Conservation (phyloP, 2,329 filamentous ascomycete genomes). For the Aspergillus novofumigatus region DNA sequence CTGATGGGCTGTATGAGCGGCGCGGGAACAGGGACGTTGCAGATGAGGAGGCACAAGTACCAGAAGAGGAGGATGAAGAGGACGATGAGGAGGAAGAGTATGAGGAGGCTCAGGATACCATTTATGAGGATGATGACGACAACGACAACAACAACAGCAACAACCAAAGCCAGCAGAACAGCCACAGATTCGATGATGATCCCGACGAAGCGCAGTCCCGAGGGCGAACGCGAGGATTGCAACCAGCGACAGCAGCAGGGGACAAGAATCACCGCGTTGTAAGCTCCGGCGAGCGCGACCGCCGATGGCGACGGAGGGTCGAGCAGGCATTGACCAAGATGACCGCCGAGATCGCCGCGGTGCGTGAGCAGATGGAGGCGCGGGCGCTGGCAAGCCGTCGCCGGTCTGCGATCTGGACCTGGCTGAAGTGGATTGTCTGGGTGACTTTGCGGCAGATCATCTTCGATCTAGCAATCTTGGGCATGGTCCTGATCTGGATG, state of each 20-base stretch:
- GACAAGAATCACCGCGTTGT: constrained; percentile 4
- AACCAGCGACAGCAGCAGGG: constrained; percentile 2
- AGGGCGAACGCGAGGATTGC: constrained; percentile 10
- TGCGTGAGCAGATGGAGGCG: constrained; percentile 83
- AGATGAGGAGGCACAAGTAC: constrained; percentile 26
- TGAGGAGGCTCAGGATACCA: constrained; percentile 32
- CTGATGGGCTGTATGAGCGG: constrained; percentile 56
- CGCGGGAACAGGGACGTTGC: constrained; percentile 38
- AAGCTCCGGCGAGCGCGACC: constrained; percentile 30
- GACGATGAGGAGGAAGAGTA: constrained; percentile 37
- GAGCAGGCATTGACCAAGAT: constrained; percentile 83
- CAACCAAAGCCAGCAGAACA: constrained; percentile 1
- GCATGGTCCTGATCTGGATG: constrained; percentile 38
- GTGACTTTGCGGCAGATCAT: constrained; percentile 67
- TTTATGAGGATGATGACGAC: constrained; percentile 24
- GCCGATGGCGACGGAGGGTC: constrained; percentile 74
- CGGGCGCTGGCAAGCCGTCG: constrained; percentile 67
- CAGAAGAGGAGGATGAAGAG: constrained; percentile 17
- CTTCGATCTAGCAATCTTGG: constrained; percentile 60
- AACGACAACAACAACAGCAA: constrained; percentile 7
- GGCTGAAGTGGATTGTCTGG: constrained; percentile 69
- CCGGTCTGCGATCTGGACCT: constrained; percentile 62
- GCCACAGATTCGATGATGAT: constrained; percentile 2
- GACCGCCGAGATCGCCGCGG: constrained; percentile 85
- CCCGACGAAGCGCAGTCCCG: constrained; percentile 1